Evolutionary conservation across 805 yeast genomes (phyloP), one percentile per base, ranked within the genome.

Genomic region (Spathaspora passalidarum): DNA sequence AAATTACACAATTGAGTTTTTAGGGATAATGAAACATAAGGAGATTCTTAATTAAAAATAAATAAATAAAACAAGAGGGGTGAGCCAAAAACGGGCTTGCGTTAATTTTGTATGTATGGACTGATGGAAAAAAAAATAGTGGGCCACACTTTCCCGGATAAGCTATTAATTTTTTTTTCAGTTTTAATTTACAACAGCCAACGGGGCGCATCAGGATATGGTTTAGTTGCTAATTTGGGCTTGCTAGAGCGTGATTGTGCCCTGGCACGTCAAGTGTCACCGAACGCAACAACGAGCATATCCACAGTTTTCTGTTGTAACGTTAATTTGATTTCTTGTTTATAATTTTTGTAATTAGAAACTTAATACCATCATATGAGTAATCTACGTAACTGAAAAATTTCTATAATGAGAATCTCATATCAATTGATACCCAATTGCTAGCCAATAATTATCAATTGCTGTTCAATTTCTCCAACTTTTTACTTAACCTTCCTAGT

Each of bases 121-220:
- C 34, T 29, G 34, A 29, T 29, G 34, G 34, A 29, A 29, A 22
- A 8, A 29, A 29, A 29, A 29, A 29, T n/a, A 29, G 34, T 29
- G 34, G 34, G 34, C 34, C 34, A 29, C 34, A 29, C 34, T 29
- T 29, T 29, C 34, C 34, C 34, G 34, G 34, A 29, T 29, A 29
- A 29, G 34, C 13, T 18, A 17, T 35, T n/a, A 16, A 19, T 37
- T 37, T 37, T 37, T 2, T 19, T 20, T n/a, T 19, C 20, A 8
- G 9, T 37, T 37, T 20, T 37, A 18, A 8, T 29, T 25, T 7
- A 4, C 9, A 10, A 10, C 4, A 25, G 29, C 3, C 9, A 29
- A 5, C 14, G 16, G 34, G 13, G 16, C 9, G 8, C 34, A 29
- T 29, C 34, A 29, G 34, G 34, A n/a, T 29, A 29, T 29, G 34